Evolutionary conservation across 306 rosid genomes (phyloP), one percentile per base, ranked within the genome.

Genomic region (Senna tora): DNA sequence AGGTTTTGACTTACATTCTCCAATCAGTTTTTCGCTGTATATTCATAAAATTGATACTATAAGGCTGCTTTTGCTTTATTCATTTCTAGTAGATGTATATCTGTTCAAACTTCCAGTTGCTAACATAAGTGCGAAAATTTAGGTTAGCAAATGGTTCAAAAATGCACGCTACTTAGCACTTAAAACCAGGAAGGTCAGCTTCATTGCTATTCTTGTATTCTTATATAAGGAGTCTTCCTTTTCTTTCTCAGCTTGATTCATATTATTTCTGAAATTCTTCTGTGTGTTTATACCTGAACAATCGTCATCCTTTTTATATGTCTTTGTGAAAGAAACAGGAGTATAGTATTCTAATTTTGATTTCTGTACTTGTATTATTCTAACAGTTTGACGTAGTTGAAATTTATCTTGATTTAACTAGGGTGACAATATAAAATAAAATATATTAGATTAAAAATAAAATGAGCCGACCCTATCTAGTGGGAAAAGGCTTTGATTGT

Each of bases 61-160:
- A 15, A 16, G 68, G 19, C 2, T 3, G 3, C 30, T 25, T 25
- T 25, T 25, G 30, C 19, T 64, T 53, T 53, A 16, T 6, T 75
- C 38, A 61, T 62, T 41, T 55, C 36, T 50, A 12, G 64, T 57
- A 25, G 39, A 33, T 52, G 53, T 67, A 65, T 21, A 67, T 76
- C 55, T 58, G 12, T 60, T 52, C 73, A 43, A 67, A 55, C 55
- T 55, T 56, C 11, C 61, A 57, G 50, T 47, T 49, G 20, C 64
- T 80, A 51, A 75, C 74, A 28, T 71, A 34, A 50, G 39, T 33
- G 28, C 38, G 69, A 38, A 55, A 80, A 69, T 87, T 73, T 90
- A 92, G 98, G 92, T 92, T 65, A 88, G 85, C 84, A 92, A 92
- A 88, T 92, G 98, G 98, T 92, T 92, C 88, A 92, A 92, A 82